These are phyloP conservation scores for Sporobolomyces pararoseus DNA, from an alignment of 768 basidiomycete genomes.

Conservation along the genomic window DNA sequence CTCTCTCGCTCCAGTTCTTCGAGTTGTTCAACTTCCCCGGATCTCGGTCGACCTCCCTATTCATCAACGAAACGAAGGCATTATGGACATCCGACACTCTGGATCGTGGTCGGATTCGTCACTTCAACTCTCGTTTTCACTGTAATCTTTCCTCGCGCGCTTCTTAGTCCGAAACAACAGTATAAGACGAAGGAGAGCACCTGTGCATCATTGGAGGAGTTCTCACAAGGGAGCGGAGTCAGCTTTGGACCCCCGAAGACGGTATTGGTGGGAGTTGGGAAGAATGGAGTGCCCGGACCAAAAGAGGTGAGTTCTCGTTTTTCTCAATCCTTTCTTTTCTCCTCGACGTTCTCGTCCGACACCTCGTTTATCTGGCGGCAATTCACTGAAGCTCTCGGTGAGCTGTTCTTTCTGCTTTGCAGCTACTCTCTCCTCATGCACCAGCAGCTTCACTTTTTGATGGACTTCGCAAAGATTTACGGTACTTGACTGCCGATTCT, in stretches of 20 bases:
- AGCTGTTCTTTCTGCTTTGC: background rate
- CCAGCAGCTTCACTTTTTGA: slow-evolving; percentile 10
- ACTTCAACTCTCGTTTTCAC: background rate
- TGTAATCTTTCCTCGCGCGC: background rate
- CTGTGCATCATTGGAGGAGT: background rate
- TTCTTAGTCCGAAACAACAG: too few species aligned
- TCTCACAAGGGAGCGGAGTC: background rate
- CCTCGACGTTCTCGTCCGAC: background rate
- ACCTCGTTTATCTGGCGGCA: too few species aligned
- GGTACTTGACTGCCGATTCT: slow-evolving; percentile 7
- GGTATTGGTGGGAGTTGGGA: background rate
- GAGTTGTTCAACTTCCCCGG: too few species aligned
- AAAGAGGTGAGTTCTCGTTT: background rate
- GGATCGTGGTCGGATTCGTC: slow-evolving; percentile 7
- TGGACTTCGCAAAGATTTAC: slow-evolving; percentile 1
- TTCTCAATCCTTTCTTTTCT: background rate
- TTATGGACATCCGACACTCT: background rate
- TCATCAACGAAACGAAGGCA: background rate
- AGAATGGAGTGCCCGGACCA: slow-evolving; percentile 8
- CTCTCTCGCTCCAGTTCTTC: too few species aligned
- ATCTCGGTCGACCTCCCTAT: too few species aligned
- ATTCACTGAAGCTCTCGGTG: too few species aligned
- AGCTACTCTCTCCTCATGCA: background rate
- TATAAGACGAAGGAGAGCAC: background rate
- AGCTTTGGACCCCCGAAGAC: background rate